Base-by-base conservation (phyloP, 352 stramenopile species). In the Pythium vanterpoolii region DNA sequence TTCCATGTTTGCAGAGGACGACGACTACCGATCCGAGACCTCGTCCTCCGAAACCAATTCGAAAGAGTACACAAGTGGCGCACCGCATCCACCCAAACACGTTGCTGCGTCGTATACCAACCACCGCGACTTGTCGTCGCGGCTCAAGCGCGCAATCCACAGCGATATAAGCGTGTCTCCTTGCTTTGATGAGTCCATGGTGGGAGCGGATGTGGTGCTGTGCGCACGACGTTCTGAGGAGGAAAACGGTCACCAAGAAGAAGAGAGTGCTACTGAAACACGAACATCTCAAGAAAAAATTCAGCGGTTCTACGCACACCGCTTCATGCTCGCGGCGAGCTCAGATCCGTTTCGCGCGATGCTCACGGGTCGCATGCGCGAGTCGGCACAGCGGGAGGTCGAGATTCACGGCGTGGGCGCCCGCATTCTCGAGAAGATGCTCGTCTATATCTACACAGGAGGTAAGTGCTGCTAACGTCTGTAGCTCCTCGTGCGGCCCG, bases 361-460 rank as follows among this genome's bases (percentile, higher is more conserved):
- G 86, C 64, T 95, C 39, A 95, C 82, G 2, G 86, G 86, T 14
- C 68, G 62, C 10, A 95, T 95, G 86, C 76, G 83, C 14, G 86
- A 95, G 55, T 76, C 83, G 8, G 79, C 64, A 4, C 62, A 89
- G 56, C 76, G 77, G 1, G 77, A 95, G 34, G 86, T 95, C 47
- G 71, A 87, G 36, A 73, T 95, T 33, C 68, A 87, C 54, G 82
- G 74, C 34, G 74, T 95, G 39, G 76, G 82, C 27, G 57, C 77
- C 10, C 56, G 44, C 4, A 77, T 89, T 56, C 70, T 95, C 43
- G 72, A 93, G 56, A 91, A 93, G 62, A 89, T 95, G 76, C 66
- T 95, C 53, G 52, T 85, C 26, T 95, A 86, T 56, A 92, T 95
- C 57, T 95, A 95, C 64, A 91, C 86, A 5, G 86, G 83, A 64